These are phyloP conservation scores for Leishmania gerbilli DNA, from an alignment of 208 protist species.

Conservation along the genomic window DNA sequence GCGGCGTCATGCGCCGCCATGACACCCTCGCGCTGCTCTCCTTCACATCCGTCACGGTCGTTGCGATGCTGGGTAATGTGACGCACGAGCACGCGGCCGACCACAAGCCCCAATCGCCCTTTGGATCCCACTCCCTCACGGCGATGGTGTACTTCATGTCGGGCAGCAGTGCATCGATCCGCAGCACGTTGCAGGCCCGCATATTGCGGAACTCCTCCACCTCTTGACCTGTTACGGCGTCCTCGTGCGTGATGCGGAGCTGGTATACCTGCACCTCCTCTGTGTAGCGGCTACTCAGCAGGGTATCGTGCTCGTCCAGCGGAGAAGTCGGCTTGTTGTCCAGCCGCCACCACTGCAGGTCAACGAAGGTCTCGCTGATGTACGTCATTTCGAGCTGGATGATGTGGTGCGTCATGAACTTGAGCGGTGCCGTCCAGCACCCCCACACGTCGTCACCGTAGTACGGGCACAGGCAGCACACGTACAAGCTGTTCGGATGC, in stretches of 20 bases:
- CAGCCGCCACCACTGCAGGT: constrained; percentile 88
- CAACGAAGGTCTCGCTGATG: constrained; percentile 88
- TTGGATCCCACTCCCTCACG: constrained; percentile 89
- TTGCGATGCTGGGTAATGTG: constrained; percentile 78
- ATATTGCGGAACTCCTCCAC: constrained; percentile 79
- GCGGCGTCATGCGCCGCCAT: constrained; percentile 63
- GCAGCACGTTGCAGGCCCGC: constrained; percentile 73
- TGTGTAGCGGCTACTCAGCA: constrained; percentile 54
- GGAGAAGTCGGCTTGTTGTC: constrained; percentile 74
- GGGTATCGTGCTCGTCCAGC: constrained; percentile 55
- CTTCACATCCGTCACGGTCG: constrained; percentile 66
- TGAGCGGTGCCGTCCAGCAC: constrained; percentile 78
- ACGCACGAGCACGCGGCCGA: constrained; percentile 76
- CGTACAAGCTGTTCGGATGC: constrained; percentile 85
- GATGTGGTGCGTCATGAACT: constrained; percentile 92
- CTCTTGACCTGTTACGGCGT: constrained; percentile 46
- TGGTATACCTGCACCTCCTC: constrained; percentile 79
- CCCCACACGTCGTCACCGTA: constrained; percentile 82
- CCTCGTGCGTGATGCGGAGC: constrained; percentile 69
- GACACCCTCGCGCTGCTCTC: constrained; percentile 75
- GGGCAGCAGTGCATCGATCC: constrained; percentile 71
- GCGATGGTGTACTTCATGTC: constrained; percentile 92
- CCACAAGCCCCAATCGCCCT: constrained; percentile 92
- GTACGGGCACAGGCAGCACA: constrained; percentile 75
- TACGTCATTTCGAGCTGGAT: constrained; percentile 90